Evolutionary conservation across 176 grass and related monocot genomes (phyloP).

Genomic region (Phragmites australis): DNA sequence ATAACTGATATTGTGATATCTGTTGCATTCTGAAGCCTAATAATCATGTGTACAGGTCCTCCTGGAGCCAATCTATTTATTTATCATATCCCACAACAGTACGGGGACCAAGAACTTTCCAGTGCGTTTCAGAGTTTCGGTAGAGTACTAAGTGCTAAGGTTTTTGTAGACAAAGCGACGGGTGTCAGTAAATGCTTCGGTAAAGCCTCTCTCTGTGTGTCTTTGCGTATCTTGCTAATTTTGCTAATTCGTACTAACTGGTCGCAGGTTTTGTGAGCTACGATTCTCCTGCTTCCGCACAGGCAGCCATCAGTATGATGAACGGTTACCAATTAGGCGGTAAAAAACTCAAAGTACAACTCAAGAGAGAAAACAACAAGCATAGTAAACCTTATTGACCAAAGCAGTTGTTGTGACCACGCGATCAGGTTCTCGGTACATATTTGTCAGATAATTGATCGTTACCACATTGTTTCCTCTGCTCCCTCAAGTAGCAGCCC

Average conservation of each 20-base stretch:
- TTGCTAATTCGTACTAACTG: neutral
- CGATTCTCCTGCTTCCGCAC: slow-evolving; percentile 68
- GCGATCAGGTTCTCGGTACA: slow-evolving; percentile 40
- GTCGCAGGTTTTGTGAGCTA: slow-evolving; percentile 95
- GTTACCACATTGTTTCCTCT: slow-evolving; percentile 43
- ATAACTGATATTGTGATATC: neutral
- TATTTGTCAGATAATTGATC: slow-evolving; percentile 64
- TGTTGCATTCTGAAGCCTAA: neutral
- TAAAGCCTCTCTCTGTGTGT: slow-evolving; percentile 13
- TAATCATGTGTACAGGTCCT: slow-evolving; percentile 55
- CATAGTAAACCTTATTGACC: slow-evolving; percentile 74
- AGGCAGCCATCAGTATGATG: slow-evolving; percentile 77
- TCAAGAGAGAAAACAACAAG: slow-evolving; percentile 96
- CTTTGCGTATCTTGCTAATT: neutral
- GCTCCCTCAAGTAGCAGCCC: neutral
- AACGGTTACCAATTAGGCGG: slow-evolving; percentile 81
- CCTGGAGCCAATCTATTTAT: slow-evolving; percentile 93
- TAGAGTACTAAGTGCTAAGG: slow-evolving; percentile 92
- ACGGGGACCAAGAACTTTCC: slow-evolving; percentile 81
- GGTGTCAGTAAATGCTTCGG: slow-evolving; percentile 98
- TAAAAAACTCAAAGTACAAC: slow-evolving; percentile 98
- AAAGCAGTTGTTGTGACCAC: neutral
- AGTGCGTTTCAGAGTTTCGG: slow-evolving; percentile 89
- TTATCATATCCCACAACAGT: slow-evolving; percentile 86
- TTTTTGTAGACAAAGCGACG: slow-evolving; percentile 96